Evolutionary conservation across 2,329 filamentous ascomycete species (phyloP), one percentile per base, ranked within the genome.

Genomic region (Diaporthe australafricana): DNA sequence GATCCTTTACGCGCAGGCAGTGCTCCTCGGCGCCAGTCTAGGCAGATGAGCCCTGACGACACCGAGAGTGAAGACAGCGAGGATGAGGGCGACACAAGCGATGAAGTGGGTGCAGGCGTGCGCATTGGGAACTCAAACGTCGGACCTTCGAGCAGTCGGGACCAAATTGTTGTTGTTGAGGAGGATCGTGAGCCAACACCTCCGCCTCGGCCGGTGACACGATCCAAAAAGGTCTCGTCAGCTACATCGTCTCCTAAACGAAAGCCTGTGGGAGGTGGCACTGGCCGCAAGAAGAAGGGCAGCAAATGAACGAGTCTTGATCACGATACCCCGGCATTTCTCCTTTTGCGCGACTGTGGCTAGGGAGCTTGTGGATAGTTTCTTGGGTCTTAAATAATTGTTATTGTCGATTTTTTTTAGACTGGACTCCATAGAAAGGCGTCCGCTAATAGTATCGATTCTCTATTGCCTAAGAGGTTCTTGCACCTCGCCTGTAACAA

Each of bases 161-260:
- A 82, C 62, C 80, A 82, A 48, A 81, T 84, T 20, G 78, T 84
- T 20, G 78, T 84, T 11, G 83, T 84, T 8, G 82, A 84, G 71
- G 81, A 80, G 55, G 78, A 75, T 9, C 74, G 72, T 20, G 74
- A 78, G 35, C 69, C 67, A 25, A 71, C 73, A 20, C 70, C 76
- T 68, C 53, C 70, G 68, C 70, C 75, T 75, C 40, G 76, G 75
- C 67, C 67, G 42, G 55, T 73, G 42, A 73, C 69, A 42, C 62
- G 70, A 77, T 83, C 16, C 80, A 84, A 22, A 80, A 83, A 72
- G 81, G 80, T 76, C 52, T 75, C 78, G 20, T 75, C 77, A 30
- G 75, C 78, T 70, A 81, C 76, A 74, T 79, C 76, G 45, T 67
- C 75, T 69, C 73, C 72, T 81, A 86, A 85, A 77, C 80, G 82